Conservation (phyloP, 2,329 filamentous ascomycete species). For the Aspergillus fumigatus region DNA sequence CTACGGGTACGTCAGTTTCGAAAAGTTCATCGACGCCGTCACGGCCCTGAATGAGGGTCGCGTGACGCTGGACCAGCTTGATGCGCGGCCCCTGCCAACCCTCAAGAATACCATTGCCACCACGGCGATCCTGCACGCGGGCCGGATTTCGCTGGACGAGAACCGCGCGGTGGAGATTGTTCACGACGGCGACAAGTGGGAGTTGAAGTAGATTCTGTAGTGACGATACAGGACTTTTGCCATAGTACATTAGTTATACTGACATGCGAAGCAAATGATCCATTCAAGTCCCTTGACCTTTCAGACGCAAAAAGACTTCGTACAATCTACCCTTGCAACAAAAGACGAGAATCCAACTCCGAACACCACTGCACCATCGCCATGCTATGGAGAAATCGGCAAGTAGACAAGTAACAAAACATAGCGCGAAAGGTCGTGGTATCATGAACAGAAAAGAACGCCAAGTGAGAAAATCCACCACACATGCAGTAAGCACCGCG, state of each 20-base stretch:
- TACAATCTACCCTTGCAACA: background rate
- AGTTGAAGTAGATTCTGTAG: conserved; percentile 48
- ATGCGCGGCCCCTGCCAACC: conserved; percentile 76
- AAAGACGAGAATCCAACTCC: conserved; percentile 1
- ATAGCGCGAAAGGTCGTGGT: conserved; percentile 9
- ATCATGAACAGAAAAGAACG: conserved; percentile 8
- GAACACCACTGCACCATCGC: conserved; percentile 5
- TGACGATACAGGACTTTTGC: background rate
- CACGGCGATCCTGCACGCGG: conserved; percentile 85
- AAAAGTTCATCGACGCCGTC: conserved; percentile 92
- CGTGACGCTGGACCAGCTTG: conserved; percentile 69
- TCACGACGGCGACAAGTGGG: conserved; percentile 52
- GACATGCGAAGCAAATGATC: background rate
- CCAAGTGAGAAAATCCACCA: background rate
- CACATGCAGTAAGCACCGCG: background rate
- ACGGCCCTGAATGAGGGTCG: conserved; percentile 70
- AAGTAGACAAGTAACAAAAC: background rate
- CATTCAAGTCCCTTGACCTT: background rate
- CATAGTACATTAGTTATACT: background rate
- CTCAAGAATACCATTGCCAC: conserved; percentile 86
- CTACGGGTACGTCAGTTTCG: conserved; percentile 90
- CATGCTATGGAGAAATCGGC: conserved; percentile 8
- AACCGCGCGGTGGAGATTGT: conserved; percentile 68
- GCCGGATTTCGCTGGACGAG: conserved; percentile 79
- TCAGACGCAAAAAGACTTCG: background rate